phyloP scores from a whole-genome alignment of 2,329 filamentous ascomycete species.

The Talaromyces funiculosus region DNA sequence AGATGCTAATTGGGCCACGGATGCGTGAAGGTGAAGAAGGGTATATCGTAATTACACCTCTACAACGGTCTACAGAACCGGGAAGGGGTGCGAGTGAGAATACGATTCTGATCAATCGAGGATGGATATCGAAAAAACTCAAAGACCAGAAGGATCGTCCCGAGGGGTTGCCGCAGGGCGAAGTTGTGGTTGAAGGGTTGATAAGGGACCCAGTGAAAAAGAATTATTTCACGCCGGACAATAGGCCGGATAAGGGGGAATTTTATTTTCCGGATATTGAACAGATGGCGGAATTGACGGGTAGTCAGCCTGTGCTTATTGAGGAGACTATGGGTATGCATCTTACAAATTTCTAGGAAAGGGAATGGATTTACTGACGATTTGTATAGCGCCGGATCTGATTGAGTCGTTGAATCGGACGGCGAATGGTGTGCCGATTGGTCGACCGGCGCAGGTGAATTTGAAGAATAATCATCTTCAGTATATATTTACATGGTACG shows the following conservation, averaged over 20 bases:
- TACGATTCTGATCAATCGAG: constrained; percentile 80
- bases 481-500: constrained; percentile 98
- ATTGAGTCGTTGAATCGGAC: constrained; percentile 70
- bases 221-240: constrained; percentile 95
- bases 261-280: constrained; percentile 94
- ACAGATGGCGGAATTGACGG: constrained; percentile 80
- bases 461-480: constrained; percentile 94
- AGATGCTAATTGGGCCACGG: constrained; percentile 93
- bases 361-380: background rate
- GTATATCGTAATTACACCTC: constrained; percentile 83
- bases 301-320: constrained; percentile 86
- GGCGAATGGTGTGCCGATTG: constrained; percentile 80
- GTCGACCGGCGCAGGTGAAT: constrained; percentile 81
- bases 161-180: constrained; percentile 61
- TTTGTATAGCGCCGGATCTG: constrained; percentile 63
- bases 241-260: constrained; percentile 72
- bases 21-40: constrained; percentile 85
- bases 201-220: constrained; percentile 89
- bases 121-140: constrained; percentile 81
- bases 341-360: background rate
- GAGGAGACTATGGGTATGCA: constrained; percentile 84
- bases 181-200: constrained; percentile 76
- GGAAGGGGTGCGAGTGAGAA: constrained; percentile 42
- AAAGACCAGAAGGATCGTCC: constrained; percentile 58
- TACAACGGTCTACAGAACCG: constrained; percentile 54